phyloP scores from a whole-genome alignment of 805 yeast species.

The Ogataea degrootiae region DNA sequence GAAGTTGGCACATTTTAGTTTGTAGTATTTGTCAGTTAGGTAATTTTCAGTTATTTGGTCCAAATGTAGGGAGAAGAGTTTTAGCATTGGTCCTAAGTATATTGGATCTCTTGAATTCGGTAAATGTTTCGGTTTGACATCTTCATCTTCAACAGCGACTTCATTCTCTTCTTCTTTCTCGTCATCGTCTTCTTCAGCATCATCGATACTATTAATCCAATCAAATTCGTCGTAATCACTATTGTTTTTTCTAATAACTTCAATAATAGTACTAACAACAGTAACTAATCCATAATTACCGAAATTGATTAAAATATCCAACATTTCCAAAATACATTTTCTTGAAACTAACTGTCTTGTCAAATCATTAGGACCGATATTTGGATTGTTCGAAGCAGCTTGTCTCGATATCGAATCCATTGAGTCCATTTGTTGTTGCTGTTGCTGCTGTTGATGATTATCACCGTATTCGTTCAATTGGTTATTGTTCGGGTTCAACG shows the following conservation, averaged over 20 bases:
- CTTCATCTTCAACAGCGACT: not conserved
- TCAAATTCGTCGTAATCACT: slow-evolving; percentile 77
- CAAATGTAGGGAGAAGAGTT: slow-evolving; percentile 54
- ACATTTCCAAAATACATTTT: slow-evolving; percentile 57
- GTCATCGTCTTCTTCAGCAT: slow-evolving; percentile 7
- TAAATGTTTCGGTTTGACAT: slow-evolving; percentile 38
- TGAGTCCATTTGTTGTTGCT: no score
- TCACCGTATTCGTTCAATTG: slow-evolving; percentile 70
- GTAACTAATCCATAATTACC: slow-evolving; percentile 82
- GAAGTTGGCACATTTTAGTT: slow-evolving; percentile 11
- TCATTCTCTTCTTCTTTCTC: slow-evolving; percentile 9
- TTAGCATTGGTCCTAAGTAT: slow-evolving; percentile 79
- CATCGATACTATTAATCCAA: slow-evolving; percentile 28
- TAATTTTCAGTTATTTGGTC: slow-evolving; percentile 28
- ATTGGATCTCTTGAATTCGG: slow-evolving; percentile 91
- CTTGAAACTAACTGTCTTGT: slow-evolving; percentile 85
- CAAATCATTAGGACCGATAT: slow-evolving; percentile 92
- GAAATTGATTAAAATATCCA: slow-evolving; percentile 68
- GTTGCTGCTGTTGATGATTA: slow-evolving; percentile 14
- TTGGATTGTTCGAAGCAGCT: slow-evolving; percentile 47
- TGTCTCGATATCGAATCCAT: not conserved
- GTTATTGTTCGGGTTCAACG: slow-evolving; percentile 17
- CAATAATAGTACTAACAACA: slow-evolving; percentile 91
- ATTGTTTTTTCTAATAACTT: slow-evolving; percentile 88
- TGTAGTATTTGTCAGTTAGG: slow-evolving; percentile 28